Base-by-base conservation (phyloP, 257 asterid genomes). In the Salvia miltiorrhiza region DNA sequence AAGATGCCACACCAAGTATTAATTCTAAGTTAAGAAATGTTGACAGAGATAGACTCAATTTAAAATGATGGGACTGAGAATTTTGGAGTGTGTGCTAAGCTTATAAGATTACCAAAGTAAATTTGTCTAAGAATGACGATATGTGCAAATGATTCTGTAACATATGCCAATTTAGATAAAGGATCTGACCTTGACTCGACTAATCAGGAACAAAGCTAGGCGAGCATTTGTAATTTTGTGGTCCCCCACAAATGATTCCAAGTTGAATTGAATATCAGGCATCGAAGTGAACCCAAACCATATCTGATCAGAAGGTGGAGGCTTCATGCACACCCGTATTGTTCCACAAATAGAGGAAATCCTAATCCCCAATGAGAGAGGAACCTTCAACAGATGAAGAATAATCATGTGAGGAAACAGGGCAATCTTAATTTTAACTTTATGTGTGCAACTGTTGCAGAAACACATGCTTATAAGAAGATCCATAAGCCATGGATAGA, bases 271-370 rank as follows among this genome's bases (percentile, higher is more conserved):
- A 73, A 94, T 75, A 73, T 87, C 94, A 44, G 99, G 99, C 97
- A 94, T 89, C 9, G 90, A 77, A 57, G 92, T 79, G 83, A 93
- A 93, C 55, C 91, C 96, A 79, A 83, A 82, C 99, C 99, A 93
- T 70, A 93, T 74, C 73, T 85, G 95, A 84, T 90, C 97, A 30
- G 99, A 93, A 79, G 99, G 99, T 47, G 99, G 99, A 43, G 99
- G 87, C 89, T 87, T 90, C 78, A 93, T 69, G 80, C 74, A 82
- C 54, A 93, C 57, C 53, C 90, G 80, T 77, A 90, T 43, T 39
- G 97, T 90, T 81, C 99, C 99, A 79, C 78, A 81, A 62, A 93
- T 78, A 60, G 95, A 86, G 74, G 99, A 83, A 69, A 93, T 78
- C 77, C 80, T 83, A 69, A 93, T 80, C 72, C 93, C 86, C 79